Base-by-base conservation (phyloP, 148 eudicot genomes). In the Rhododendron vialii region DNA sequence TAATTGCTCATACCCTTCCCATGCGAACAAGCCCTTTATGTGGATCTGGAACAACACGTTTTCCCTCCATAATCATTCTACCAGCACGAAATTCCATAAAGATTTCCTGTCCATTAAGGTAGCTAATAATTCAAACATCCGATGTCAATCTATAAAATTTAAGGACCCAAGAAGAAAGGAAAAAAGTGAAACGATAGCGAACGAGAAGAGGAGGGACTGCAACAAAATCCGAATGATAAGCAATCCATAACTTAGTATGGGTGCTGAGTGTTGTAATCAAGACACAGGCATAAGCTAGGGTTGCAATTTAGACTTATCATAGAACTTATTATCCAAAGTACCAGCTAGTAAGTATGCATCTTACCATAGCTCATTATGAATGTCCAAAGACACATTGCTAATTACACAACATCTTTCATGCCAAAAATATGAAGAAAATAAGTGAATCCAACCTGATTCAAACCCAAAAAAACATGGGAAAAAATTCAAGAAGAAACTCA, bases 81-180 rank as follows among this genome's bases (percentile, higher is more conserved):
- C 99, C 99, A 82, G 99, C 99, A 82, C 98, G 96, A 84, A 97
- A 95, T 88, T 94, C 96, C 91, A 97, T 61, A 88, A 94, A 84
- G 38, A 88, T 84, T 63, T 93, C 95, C 95, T 97, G 93, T 51
- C 18, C 43, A 87, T 43, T 55, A 36, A 71, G 26, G 7, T 33
- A 22, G 45, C 30, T 18, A 33, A 80, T 53, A 22, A 51, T 20
- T 51, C 33, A 17, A 30, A 55, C 59, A 81, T 81, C 28, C 0
- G 3, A 33, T 81, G 45, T 24, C 17, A 30, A 55, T 17, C 53
- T 57, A 48, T 13, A 5, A 47, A 78, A 77, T 20, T 77, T 20
- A 41, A 77, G 47, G 24, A 38, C 11, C 11, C n/a, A 22, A 78
- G 33, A 78, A 26, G 7, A 78, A 78, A 78, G 24, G 33, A 15